Base-by-base conservation (phyloP, 176 grass and related monocot genomes). In the Rhynchospora pubera region DNA sequence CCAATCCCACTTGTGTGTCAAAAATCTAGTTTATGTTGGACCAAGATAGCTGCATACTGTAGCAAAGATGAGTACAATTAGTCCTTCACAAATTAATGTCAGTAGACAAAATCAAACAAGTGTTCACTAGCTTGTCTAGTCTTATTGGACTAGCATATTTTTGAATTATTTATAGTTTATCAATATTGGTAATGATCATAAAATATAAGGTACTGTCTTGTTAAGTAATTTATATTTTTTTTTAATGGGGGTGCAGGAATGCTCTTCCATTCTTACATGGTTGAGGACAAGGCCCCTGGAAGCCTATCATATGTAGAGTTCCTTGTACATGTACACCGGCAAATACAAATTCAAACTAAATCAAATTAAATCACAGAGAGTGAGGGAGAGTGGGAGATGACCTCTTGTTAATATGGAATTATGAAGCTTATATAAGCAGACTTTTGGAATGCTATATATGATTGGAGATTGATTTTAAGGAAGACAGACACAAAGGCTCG, bases 311-410 rank as follows among this genome's bases (percentile, higher is more conserved):
- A 97, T 19, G 93, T 93, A 0, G 93, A 97, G 85, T 97, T 97
- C 76, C 91, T 97, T 42, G 93, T 97, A 83, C 93, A 97, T 34
- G 88, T 97, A 56, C 93, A 97, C 74, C 87, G 93, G 84, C 91
- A 97, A 91, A 97, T 97, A 48, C 90, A 97, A 77, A 91, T 61
- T 84, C 91, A 97, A 65, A 84, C 88, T 80, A 79, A 89, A 48
- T 97, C 85, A 89, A 82, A 51, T 23, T 50, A 65, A 82, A 52
- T 67, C 6, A 28, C 15, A 82, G n/a, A 39, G 23, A 59, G 61
- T 8, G 3, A 0, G 73, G 4, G 1, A n/a, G 44, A 60, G 22
- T 52, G 66, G 53, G 12, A 34, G 18, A 42, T n/a, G 64, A 69
- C 65, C 14, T 42, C 57, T 77, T 84, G 73, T 42, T 67, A 79